A percentile compares a stretch with the other conserved stretches of the same genome.
These are phyloP conservation scores for Tetrapisispora namnaoensis DNA, from an alignment of 805 yeast species.

Conservation along the genomic window DNA sequence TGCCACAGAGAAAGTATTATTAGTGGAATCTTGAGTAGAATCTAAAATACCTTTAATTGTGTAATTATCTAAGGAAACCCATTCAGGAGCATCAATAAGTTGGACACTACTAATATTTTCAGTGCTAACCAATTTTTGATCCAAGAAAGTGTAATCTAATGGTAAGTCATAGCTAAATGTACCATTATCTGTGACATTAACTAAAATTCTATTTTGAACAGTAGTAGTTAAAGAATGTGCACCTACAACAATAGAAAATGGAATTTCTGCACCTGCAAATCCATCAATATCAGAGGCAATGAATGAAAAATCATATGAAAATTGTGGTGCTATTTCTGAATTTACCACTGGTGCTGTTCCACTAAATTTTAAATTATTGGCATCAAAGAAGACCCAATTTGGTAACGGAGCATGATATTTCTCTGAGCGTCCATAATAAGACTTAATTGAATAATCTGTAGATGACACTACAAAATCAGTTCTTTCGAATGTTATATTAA, in stretches of 20 bases:
- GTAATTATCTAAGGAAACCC: constrained; percentile 40
- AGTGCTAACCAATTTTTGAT: constrained; percentile 40
- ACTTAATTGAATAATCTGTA: constrained; percentile 38
- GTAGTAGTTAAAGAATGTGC: constrained; percentile 75
- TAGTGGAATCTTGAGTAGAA: constrained; percentile 19
- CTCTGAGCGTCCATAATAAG: constrained; percentile 71
- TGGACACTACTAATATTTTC: constrained; percentile 47
- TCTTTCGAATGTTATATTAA: constrained; percentile 53
- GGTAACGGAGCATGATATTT: constrained; percentile 79
- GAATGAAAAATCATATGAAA: constrained; percentile 54
- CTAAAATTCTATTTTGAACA: constrained; percentile 41
- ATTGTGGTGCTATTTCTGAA: constrained; percentile 82
- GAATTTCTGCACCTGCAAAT: constrained; percentile 57
- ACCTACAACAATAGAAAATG: constrained; percentile 71
- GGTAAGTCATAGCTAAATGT: constrained; percentile 51
- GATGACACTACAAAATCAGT: constrained; percentile 40
- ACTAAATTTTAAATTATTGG: constrained; percentile 50
- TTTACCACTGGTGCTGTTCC: constrained; percentile 87
- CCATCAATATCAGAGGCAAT: constrained; percentile 75
- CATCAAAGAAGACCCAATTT: constrained; percentile 72
- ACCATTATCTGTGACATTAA: constrained; percentile 61
- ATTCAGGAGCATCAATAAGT: constrained; percentile 46
- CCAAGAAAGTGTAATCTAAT: constrained; percentile 50
- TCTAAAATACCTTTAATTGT: constrained; percentile 52
- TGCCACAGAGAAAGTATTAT: constrained; percentile 40